Evolutionary conservation across 805 yeast genomes (phyloP).

Genomic region (Maudiozyma turicensis): DNA sequence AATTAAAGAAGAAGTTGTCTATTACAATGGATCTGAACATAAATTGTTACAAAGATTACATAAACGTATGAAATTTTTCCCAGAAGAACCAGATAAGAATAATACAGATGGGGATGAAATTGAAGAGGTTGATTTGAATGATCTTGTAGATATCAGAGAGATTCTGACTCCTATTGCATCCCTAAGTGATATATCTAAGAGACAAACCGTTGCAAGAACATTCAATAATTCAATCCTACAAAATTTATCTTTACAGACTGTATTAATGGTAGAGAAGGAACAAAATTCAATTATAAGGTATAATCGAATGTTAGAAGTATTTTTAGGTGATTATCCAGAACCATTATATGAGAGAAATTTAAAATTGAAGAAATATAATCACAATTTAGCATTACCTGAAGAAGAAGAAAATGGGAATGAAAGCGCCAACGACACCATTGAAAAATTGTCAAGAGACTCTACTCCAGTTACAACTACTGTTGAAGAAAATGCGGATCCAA

Average conservation of each 20-base stretch:
- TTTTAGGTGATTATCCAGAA: slow-evolving; percentile 80
- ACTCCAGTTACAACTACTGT: not conserved
- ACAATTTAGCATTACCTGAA: slow-evolving; percentile 35
- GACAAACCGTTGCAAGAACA: slow-evolving; percentile 58
- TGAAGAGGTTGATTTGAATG: slow-evolving; percentile 37
- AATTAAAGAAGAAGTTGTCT: slow-evolving; percentile 25
- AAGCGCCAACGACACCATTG: slow-evolving; percentile 12
- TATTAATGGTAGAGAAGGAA: slow-evolving; percentile 72
- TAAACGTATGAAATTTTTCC: slow-evolving; percentile 22
- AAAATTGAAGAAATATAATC: slow-evolving; percentile 61
- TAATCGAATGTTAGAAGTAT: slow-evolving; percentile 61
- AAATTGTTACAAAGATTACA: slow-evolving; percentile 20
- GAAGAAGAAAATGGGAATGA: slow-evolving; percentile 15
- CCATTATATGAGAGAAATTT: slow-evolving; percentile 54
- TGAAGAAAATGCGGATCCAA: not conserved
- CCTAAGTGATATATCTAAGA: slow-evolving; percentile 68
- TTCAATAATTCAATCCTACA: slow-evolving; percentile 49
- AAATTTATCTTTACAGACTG: slow-evolving; percentile 59
- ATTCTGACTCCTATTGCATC: slow-evolving; percentile 70
- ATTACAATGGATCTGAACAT: slow-evolving; percentile 31
- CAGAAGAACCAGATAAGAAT: slow-evolving; percentile 1
- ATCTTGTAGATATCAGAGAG: slow-evolving; percentile 42
- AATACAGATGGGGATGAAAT: slow-evolving; percentile 27
- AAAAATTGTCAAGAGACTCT: not conserved
- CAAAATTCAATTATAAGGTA: slow-evolving; percentile 66